A percentile compares a stretch with the other conserved stretches of the same genome.
Evolutionary conservation across 202 grass and related monocot genomes (phyloP).

Genomic region (Digitaria exilis): DNA sequence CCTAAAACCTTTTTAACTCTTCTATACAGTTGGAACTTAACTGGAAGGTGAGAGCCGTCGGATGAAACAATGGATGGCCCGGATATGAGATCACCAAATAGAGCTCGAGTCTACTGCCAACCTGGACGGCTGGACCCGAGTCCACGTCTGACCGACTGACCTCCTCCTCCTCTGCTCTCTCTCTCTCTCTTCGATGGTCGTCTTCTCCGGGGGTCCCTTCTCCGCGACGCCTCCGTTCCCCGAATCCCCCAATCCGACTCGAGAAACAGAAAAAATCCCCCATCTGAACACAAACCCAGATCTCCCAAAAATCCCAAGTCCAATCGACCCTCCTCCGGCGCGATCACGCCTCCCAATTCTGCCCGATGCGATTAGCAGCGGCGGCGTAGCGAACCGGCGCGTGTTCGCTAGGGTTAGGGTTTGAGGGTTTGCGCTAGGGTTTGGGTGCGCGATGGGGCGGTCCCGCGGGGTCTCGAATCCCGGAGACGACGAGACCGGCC

Average conservation of each 20-base stretch:
- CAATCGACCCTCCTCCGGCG: background rate
- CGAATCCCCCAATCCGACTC: slow-evolving; percentile 22
- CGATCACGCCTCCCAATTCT: background rate
- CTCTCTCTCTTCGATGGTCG: slow-evolving; percentile 18
- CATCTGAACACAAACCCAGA: background rate
- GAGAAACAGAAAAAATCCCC: background rate
- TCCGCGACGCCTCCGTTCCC: too few relatives aligned
- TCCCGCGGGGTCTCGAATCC: slow-evolving; percentile 78
- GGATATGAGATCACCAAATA: background rate
- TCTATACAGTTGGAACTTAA: background rate
- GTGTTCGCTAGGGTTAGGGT: slow-evolving; percentile 55
- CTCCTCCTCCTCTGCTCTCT: too few relatives aligned
- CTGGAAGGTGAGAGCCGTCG: background rate
- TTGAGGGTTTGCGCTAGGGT: slow-evolving; percentile 57
- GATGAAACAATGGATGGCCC: slow-evolving; percentile 17
- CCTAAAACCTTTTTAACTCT: background rate
- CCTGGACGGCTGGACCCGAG: background rate
- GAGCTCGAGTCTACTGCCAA: background rate
- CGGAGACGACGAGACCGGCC: slow-evolving; percentile 82
- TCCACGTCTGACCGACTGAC: background rate
- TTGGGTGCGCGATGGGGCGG: slow-evolving; percentile 71
- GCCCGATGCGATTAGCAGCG: slow-evolving; percentile 15
- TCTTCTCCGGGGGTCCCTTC: slow-evolving; percentile 32
- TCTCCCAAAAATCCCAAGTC: slow-evolving; percentile 6
- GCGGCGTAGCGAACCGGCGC: slow-evolving; percentile 22